Conservation (phyloP, 495 filamentous ascomycete genomes). For the Lasiosphaeris hirsuta region DNA sequence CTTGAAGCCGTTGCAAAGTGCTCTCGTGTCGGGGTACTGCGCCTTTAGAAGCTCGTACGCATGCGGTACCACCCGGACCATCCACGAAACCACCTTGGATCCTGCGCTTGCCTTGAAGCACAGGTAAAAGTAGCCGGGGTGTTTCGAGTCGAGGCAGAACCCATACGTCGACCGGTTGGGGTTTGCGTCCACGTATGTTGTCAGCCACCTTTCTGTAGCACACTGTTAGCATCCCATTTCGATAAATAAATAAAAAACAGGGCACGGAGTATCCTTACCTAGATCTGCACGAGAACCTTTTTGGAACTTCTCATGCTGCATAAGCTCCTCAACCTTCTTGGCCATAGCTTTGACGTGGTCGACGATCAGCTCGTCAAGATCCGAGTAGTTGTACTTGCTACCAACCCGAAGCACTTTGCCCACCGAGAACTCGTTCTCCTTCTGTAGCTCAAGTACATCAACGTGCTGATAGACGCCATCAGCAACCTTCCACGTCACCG, state of each 20-base stretch:
- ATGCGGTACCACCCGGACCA: constrained; percentile 84
- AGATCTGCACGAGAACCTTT: constrained; percentile 73
- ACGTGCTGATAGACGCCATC: constrained; percentile 95
- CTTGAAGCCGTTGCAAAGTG: constrained; percentile 82
- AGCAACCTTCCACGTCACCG: constrained; percentile 97
- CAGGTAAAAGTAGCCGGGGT: constrained; percentile 90
- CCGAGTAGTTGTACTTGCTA: constrained; percentile 83
- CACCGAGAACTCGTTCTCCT: constrained; percentile 92
- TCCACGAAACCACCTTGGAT: constrained; percentile 72
- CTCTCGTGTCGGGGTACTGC: constrained; percentile 88
- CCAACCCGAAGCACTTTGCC: constrained; percentile 79
- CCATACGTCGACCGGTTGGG: constrained; percentile 89
- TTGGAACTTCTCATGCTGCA: constrained; percentile 87
- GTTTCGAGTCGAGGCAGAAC: constrained; percentile 89
- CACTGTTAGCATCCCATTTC: constrained; percentile 28
- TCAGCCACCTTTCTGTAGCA: constrained; percentile 81
- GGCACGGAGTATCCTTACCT: constrained; percentile 56
- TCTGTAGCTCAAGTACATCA: constrained; percentile 93
- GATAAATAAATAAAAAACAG: constrained; percentile 5
- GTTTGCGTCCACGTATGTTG: constrained; percentile 92
- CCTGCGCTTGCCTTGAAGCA: constrained; percentile 88
- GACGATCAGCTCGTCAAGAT: constrained; percentile 96
- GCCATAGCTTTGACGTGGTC: constrained; percentile 97
- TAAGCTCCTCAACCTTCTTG: constrained; percentile 95
- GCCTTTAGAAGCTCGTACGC: constrained; percentile 80